A percentile compares a stretch with the other conserved stretches of the same genome.
Evolutionary conservation across 2,329 filamentous ascomycete species (phyloP).

Genomic region (Sporothrix humicola): DNA sequence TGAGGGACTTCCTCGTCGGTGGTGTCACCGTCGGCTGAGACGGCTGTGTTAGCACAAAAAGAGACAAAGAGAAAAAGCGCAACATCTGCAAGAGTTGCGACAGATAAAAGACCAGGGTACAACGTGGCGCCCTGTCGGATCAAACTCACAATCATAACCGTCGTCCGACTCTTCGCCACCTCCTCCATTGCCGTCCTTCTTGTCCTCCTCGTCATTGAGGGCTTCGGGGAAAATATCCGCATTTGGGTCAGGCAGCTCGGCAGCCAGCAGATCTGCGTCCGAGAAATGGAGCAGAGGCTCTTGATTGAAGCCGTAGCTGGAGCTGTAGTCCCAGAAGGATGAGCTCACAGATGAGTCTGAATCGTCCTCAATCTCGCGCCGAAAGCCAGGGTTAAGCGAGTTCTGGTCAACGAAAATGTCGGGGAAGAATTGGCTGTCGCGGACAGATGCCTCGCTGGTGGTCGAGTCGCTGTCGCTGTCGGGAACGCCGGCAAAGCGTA

Average conservation of each 20-base stretch:
- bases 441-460: conserved; percentile 61
- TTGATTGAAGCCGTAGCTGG: conserved; percentile 48
- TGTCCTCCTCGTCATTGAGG: neutral
- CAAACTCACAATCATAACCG: conserved; percentile 65
- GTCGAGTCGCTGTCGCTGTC: conserved; percentile 71
- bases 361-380: conserved; percentile 73
- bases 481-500: conserved; percentile 73
- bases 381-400: conserved; percentile 72
- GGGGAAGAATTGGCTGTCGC: conserved; percentile 70
- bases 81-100: too few relatives aligned
- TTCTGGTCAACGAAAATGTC: conserved; percentile 80
- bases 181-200: neutral
- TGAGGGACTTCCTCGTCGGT: conserved; percentile 65
- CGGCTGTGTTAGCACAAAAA: conserved; percentile 48
- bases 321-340: conserved; percentile 68
- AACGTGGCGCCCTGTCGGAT: neutral
- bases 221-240: conserved; percentile 12
- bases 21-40: conserved; percentile 64
- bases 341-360: conserved; percentile 62
- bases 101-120: too few relatives aligned
- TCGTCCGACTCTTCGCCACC: neutral
- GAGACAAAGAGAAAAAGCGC: conserved; percentile 33
- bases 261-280: conserved; percentile 43
- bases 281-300: conserved; percentile 42
- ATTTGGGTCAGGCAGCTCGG: conserved; percentile 10